Evolutionary conservation across 768 basidiomycete species (phyloP).

Genomic region (Termitomyces sp.): DNA sequence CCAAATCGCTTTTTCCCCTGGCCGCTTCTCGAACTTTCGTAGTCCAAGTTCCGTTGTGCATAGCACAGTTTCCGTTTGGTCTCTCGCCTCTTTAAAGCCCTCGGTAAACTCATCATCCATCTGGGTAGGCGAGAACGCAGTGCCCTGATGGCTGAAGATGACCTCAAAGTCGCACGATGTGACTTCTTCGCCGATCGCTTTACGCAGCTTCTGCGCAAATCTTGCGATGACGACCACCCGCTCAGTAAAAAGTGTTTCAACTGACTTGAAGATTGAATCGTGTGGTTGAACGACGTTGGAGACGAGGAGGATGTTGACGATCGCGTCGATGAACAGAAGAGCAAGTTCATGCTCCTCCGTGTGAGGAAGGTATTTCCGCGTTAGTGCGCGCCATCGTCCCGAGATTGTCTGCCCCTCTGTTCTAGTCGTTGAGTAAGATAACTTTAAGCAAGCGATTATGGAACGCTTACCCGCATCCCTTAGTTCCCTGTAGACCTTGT

Average conservation of each 20-base stretch:
- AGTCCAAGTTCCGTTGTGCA: conserved; percentile 58
- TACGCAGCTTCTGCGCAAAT: conserved; percentile 44
- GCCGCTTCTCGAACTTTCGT: conserved; percentile 29
- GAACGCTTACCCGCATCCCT: conserved; percentile 26
- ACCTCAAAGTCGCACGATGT: conserved; percentile 53
- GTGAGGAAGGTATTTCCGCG: conserved; percentile 21
- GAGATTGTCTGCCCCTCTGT: conserved; percentile 39
- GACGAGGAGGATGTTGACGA: conserved; percentile 38
- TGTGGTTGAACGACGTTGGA: conserved; percentile 23
- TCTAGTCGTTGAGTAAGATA: background rate
- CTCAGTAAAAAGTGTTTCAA: conserved; percentile 37
- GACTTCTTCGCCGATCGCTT: conserved; percentile 53
- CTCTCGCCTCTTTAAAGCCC: conserved; percentile 12
- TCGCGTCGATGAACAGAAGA: conserved; percentile 30
- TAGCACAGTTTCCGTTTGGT: conserved; percentile 29
- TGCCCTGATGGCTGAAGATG: conserved; percentile 36
- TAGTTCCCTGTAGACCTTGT: conserved; percentile 25
- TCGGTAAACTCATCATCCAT: conserved; percentile 43
- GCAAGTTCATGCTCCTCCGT: conserved; percentile 21
- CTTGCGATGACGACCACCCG: conserved; percentile 37
- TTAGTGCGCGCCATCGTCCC: conserved; percentile 38
- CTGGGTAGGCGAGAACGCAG: conserved; percentile 27
- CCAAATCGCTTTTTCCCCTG: conserved; percentile 41
- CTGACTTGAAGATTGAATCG: conserved; percentile 27
- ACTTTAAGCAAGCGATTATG: background rate